Evolutionary conservation across 208 protist species (phyloP).

Genomic region (Crithidia bombi): DNA sequence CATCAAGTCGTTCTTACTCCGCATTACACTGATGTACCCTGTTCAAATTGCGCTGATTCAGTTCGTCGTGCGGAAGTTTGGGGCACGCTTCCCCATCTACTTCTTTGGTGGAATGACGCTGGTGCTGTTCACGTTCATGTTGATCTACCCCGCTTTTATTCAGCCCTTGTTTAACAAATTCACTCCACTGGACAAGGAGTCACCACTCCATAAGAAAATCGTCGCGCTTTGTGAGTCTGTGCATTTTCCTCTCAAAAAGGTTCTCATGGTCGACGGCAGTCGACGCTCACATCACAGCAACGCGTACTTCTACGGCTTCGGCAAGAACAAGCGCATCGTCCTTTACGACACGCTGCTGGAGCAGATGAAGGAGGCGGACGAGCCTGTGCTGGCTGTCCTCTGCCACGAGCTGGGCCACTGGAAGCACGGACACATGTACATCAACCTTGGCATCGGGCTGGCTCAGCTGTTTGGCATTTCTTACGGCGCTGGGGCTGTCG

Average conservation of each 20-base stretch:
- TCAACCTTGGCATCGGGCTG: conserved; percentile 40
- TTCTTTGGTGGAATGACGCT: conserved; percentile 47
- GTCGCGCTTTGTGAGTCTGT: conserved; percentile 42
- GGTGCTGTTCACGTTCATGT: conserved; percentile 50
- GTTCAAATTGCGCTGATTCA: conserved; percentile 57
- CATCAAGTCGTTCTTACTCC: conserved; percentile 64
- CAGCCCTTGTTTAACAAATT: conserved; percentile 92
- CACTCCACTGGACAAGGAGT: conserved; percentile 48
- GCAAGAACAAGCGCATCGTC: conserved; percentile 88
- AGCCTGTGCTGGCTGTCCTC: conserved; percentile 72
- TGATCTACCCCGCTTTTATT: conserved; percentile 79
- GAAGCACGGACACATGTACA: conserved; percentile 66
- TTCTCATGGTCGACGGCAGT: conserved; percentile 83
- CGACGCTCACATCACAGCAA: conserved; percentile 84
- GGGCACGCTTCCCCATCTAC: conserved; percentile 82
- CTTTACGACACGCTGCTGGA: conserved; percentile 90
- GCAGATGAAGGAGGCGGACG: conserved; percentile 64
- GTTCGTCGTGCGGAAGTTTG: conserved; percentile 69
- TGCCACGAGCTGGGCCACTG: conserved; percentile 93
- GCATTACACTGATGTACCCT: conserved; percentile 50
- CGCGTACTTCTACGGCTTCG: conserved; percentile 91
- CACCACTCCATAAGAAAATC: conserved; percentile 55
- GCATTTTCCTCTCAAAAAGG: conserved; percentile 73
- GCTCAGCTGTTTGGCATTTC: conserved; percentile 54
- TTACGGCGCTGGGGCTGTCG: conserved; percentile 59